Conservation (phyloP, 805 yeast species). For the Cyberlindnera maritima region DNA sequence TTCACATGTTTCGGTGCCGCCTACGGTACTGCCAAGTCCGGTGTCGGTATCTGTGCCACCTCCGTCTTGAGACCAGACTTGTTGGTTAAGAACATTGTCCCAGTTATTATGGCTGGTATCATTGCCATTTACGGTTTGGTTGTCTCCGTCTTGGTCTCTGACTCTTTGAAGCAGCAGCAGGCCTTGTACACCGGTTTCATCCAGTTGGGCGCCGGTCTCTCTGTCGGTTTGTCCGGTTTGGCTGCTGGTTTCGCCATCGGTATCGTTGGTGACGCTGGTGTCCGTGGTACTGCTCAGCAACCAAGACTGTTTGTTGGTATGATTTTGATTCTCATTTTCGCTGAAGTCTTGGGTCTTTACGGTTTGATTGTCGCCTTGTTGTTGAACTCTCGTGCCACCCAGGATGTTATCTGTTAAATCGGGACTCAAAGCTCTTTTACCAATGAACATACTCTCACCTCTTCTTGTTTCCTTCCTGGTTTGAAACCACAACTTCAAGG, state of each 20-base stretch:
- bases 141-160: slow-evolving; percentile 91
- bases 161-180: slow-evolving; percentile 83
- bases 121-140: slow-evolving; percentile 98
- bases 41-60: slow-evolving; percentile 99
- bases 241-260: slow-evolving; percentile 99
- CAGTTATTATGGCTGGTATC: slow-evolving; percentile 99
- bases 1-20: slow-evolving; percentile 99
- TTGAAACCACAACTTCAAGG: not conserved
- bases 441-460: no score
- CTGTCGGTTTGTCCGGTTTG: slow-evolving; percentile 95
- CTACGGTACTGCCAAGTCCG: slow-evolving; percentile 98
- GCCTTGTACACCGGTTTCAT: slow-evolving; percentile 96
- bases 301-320: slow-evolving; percentile 98
- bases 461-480: not conserved
- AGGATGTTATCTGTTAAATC: slow-evolving; percentile 76
- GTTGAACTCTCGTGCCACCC: slow-evolving; percentile 96
- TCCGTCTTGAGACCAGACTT: slow-evolving; percentile 97
- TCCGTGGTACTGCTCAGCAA: slow-evolving; percentile 97
- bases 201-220: slow-evolving; percentile 96
- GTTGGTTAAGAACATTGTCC: slow-evolving; percentile 88
- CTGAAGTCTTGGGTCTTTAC: slow-evolving; percentile 97
- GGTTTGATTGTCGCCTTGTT: slow-evolving; percentile 98
- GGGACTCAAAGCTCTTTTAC: no score
- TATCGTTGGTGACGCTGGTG: slow-evolving; percentile 99
- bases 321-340: slow-evolving; percentile 97